phyloP scores from a whole-genome alignment of 2,329 filamentous ascomycete genomes.

The Verticillium albo-atrum region DNA sequence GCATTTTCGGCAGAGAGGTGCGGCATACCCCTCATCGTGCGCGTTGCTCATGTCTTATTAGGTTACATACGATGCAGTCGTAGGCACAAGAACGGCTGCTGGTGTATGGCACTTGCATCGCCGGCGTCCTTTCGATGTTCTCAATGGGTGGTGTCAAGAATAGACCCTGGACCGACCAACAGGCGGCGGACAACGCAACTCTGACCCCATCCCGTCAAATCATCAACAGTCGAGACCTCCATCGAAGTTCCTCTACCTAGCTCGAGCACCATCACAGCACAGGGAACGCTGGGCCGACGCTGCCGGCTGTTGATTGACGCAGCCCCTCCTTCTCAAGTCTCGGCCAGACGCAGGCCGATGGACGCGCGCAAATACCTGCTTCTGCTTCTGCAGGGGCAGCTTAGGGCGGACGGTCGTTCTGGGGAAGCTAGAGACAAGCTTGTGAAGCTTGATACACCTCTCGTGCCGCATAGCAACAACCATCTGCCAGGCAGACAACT shows the following conservation, averaged over 20 bases:
- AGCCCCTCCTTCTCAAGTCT: background rate
- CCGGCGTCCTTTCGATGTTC: background rate
- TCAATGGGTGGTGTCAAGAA: background rate
- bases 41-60: background rate
- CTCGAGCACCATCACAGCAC: background rate
- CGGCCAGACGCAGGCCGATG: background rate
- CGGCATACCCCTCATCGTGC: background rate
- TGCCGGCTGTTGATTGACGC: background rate
- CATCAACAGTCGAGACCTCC: background rate
- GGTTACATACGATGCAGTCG: background rate
- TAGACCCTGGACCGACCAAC: background rate
- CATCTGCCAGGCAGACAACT: background rate
- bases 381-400: background rate
- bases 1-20: background rate
- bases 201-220: background rate
- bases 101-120: background rate
- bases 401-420: background rate
- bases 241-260: background rate
- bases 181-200: background rate
- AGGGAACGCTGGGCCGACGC: background rate
- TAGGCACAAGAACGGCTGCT: background rate
- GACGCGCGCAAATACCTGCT: background rate
- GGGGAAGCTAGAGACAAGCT: background rate
- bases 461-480: background rate
- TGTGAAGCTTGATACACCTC: background rate